phyloP scores from a whole-genome alignment of 345 rosid genomes.

The Eutrema japonicum region DNA sequence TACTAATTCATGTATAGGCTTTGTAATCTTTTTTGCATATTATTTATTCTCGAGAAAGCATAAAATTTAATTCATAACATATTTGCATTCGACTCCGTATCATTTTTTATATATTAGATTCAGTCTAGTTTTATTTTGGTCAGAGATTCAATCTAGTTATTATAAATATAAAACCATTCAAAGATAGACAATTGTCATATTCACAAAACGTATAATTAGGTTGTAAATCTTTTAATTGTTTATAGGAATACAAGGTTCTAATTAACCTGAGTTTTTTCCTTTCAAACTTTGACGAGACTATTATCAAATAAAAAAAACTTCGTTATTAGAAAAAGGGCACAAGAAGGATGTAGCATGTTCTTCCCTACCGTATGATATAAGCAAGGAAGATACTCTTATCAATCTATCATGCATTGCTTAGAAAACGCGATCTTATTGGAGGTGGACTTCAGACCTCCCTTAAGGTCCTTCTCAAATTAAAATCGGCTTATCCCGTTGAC shows the following conservation, averaged over 20 bases:
- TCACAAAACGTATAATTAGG: slow-evolving; percentile 4
- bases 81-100: background rate
- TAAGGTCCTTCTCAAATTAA: too few species aligned
- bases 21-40: background rate
- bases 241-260: background rate
- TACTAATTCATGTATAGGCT: background rate
- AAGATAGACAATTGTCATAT: slow-evolving; percentile 9
- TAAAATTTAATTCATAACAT: background rate
- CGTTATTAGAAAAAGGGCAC: background rate
- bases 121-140: background rate
- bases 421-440: background rate
- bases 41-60: background rate
- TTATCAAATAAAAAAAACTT: background rate
- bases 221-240: background rate
- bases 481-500: too few species aligned
- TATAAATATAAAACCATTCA: background rate
- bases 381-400: background rate
- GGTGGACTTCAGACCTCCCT: too few species aligned
- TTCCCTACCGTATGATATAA: slow-evolving; percentile 12
- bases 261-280: background rate
- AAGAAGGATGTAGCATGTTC: slow-evolving; percentile 10
- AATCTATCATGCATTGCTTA: slow-evolving; percentile 13
- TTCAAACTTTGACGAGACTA: slow-evolving; percentile 24
- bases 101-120: background rate
- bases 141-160: background rate